Conservation (phyloP, 2,329 filamentous ascomycete genomes). For the Penicillium sp. region DNA sequence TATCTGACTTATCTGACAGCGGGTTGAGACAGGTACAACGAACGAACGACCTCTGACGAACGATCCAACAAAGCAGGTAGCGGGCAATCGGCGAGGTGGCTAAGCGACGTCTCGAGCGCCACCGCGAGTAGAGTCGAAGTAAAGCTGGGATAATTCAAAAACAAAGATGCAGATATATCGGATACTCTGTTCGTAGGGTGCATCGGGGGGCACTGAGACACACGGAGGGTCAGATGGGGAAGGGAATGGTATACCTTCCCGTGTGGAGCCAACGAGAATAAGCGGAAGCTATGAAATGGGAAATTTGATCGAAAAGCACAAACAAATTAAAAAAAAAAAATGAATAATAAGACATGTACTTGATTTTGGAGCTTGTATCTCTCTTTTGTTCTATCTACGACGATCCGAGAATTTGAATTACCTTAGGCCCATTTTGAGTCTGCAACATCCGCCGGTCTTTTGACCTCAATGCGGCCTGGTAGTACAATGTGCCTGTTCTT, state of each 20-base stretch:
- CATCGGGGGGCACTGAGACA: conserved; percentile 8
- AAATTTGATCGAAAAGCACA: background rate
- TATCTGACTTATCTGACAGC: conserved; percentile 5
- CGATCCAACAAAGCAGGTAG: conserved; percentile 17
- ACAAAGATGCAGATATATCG: conserved; percentile 2
- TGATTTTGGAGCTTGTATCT: background rate
- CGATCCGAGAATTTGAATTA: conserved; percentile 3
- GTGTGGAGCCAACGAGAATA: conserved; percentile 1
- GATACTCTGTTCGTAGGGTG: conserved; percentile 12
- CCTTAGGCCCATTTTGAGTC: conserved; percentile 3
- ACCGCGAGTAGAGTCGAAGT: background rate
- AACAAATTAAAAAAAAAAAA: background rate
- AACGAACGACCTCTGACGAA: conserved; percentile 23
- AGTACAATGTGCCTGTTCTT: conserved; percentile 21
- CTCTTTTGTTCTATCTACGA: background rate
- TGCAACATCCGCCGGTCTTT: conserved; percentile 13
- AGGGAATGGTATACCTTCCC: background rate
- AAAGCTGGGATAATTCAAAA: background rate
- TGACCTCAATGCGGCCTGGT: conserved; percentile 1
- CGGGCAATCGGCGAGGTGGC: conserved; percentile 23
- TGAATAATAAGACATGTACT: background rate
- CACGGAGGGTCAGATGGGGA: conserved; percentile 4
- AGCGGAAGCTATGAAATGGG: background rate
- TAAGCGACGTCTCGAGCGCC: conserved; percentile 2
- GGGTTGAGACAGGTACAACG: conserved; percentile 24